Base-by-base conservation (phyloP, 768 basidiomycete genomes). In the Leccinum longicurvipes region DNA sequence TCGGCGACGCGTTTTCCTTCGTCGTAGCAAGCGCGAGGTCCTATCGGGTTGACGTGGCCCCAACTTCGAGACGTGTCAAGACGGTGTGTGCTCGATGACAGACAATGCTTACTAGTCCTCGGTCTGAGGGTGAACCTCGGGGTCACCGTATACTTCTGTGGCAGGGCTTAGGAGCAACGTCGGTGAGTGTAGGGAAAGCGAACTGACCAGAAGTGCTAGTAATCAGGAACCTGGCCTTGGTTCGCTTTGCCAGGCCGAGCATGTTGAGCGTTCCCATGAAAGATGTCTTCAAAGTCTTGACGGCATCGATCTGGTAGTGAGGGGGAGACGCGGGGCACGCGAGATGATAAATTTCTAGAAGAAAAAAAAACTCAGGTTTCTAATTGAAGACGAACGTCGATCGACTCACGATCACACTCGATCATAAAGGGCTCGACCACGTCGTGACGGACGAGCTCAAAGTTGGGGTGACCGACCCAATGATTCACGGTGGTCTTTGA, bases 1-100 rank as follows among this genome's bases (percentile, higher is more conserved):
- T 99, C 97, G 39, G 97, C 96, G 36, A 98, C 96, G 64, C 97
- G 93, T 77, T 99, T 99, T 48, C 97, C 97, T 75, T 99, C 97
- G 68, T 99, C 97, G 69, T 99, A 99, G 74, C 97, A 99, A n/a
- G 96, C 95, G 59, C 97, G 91, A 57, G 92, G 91, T 23, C 97
- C 97, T 64, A 95, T 97, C 42, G 94, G 94, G 78, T 99, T 99
- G 68, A 99, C 97, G 73, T 98, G 87, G 47, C 94, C 95, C 94
- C 94, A 97, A 73, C 92, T 93, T 41, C 54, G 52, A 55, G 47
- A 58, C 36, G 46, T 50, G 60, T 59, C 57, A 62, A 24, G 55
- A 67, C 8, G 60, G 62, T 32, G 60, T 34, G 42, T 41, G 19
- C 8, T 34, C 47, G 14, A 31, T 6, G 44, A 39, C 1, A 45